Percentiles rank a stretch among this genome's conserved stretches.
These are phyloP conservation scores for Kazachstania psychrophila DNA, from an alignment of 805 yeast genomes.

Conservation along the genomic window DNA sequence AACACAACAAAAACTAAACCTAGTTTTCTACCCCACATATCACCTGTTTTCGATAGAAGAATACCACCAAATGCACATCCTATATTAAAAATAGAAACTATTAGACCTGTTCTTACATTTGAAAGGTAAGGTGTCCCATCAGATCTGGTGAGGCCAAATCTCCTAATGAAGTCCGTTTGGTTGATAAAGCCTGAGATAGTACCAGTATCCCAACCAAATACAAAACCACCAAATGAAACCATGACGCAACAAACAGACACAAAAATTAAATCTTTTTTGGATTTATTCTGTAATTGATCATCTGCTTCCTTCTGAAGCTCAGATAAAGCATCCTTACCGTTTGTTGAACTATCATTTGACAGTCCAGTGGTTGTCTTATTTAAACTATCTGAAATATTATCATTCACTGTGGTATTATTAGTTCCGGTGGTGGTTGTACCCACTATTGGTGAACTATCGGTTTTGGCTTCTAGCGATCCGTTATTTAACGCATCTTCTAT, in stretches of 20 bases:
- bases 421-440: no score
- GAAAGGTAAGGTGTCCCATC: slow-evolving; percentile 20
- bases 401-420: no score
- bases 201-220: slow-evolving; percentile 77
- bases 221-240: slow-evolving; percentile 70
- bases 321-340: slow-evolving; percentile 20
- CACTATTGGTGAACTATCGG: no score
- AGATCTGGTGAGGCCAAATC: slow-evolving; percentile 17
- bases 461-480: no score
- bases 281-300: slow-evolving; percentile 14
- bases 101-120: slow-evolving; percentile 22
- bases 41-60: slow-evolving; percentile 48
- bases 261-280: slow-evolving; percentile 21
- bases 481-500: no score
- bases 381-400: no score
- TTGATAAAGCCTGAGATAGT: slow-evolving; percentile 67
- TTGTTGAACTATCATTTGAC: slow-evolving; percentile 84
- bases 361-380: no score
- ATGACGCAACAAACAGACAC: slow-evolving; percentile 22
- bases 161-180: slow-evolving; percentile 24
- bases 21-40: slow-evolving; percentile 54
- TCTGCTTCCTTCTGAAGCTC: slow-evolving; percentile 5
- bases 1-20: slow-evolving; percentile 53
- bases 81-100: slow-evolving; percentile 49
- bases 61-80: slow-evolving; percentile 75